These are phyloP conservation scores for Acanthamoeba triangularis DNA, from an alignment of 208 protist genomes.

Conservation along the genomic window DNA sequence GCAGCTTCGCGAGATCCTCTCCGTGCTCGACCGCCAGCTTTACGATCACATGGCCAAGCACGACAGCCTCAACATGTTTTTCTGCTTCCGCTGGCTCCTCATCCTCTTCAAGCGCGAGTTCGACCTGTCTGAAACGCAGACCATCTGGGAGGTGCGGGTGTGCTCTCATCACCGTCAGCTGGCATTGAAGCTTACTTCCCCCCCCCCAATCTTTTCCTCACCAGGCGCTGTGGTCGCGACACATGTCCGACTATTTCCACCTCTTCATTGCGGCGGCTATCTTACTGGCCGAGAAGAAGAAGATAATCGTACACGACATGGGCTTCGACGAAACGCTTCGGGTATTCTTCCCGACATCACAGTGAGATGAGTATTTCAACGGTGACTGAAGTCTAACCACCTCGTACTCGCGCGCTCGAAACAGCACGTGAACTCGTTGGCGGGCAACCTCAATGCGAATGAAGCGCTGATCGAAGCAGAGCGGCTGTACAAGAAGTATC, in stretches of 20 bases:
- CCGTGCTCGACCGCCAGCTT: not conserved
- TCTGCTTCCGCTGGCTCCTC: conserved; percentile 71
- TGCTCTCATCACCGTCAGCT: not conserved
- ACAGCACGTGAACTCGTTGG: conserved; percentile 27
- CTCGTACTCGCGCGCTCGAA: not conserved
- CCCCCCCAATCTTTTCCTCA: not conserved
- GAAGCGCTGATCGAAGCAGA: conserved; percentile 32
- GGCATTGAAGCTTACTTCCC: not conserved
- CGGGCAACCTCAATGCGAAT: conserved; percentile 9
- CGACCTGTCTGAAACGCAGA: not conserved
- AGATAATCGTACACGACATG: conserved; percentile 35
- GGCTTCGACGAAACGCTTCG: conserved; percentile 55
- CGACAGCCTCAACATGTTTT: conserved; percentile 69
- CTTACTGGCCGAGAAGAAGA: conserved; percentile 21
- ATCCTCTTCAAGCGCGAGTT: conserved; percentile 74
- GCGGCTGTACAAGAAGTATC: conserved; percentile 58
- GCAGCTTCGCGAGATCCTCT: conserved; percentile 2
- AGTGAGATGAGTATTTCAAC: too few species aligned
- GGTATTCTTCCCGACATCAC: not conserved
- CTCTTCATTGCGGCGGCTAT: conserved; percentile 51
- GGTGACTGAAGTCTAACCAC: not conserved
- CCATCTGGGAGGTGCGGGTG: conserved; percentile 47
- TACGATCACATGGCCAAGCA: conserved; percentile 63
- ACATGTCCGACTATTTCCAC: conserved; percentile 50
- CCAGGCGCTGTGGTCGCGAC: conserved; percentile 46